Evolutionary conservation across 1,284 basidiomycete species (phyloP), one percentile per base, ranked within the genome.

Genomic region (Pseudozyma thailandica): DNA sequence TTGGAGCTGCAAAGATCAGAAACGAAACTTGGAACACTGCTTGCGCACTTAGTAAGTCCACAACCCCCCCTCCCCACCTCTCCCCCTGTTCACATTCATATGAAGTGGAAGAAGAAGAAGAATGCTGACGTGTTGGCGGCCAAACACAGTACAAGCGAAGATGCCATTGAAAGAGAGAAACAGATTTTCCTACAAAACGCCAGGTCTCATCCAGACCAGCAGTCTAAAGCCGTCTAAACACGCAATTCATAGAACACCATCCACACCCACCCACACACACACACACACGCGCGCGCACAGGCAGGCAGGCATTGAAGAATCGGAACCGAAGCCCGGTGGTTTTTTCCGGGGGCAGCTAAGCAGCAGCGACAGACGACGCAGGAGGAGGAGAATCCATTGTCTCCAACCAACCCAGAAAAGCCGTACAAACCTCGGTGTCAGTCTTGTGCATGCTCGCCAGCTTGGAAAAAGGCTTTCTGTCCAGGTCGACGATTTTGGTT

Each of bases 401-500:
- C n/a, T 35, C 27, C 30, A 64, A 30, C 73, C 73, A 75, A 2
- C 13, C 18, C 2, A 43, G 20, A 27, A 75, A 72, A 2, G 44
- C 46, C 7, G 43, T 46, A 39, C 58, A 58, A n/a, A 75, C 56
- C 21, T 68, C 61, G 18, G 10, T 82, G 83, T 97, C 94, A 58
- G 93, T 84, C 68, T 87, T 84, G 61, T 87, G 87, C 91, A 93
- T 97, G 71, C 87, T 87, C 41, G 78, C 81, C 47, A 97, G 79
- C 77, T 90, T 87, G 28, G 84, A 81, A 75, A 91, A 85, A 42
- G 88, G 86, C 84, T 98, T 97, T 50, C 89, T 85, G 84, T 95
- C 94, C 43, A 95, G 85, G 82, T 97, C 94, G 72, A 97, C 64
- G 9, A 71, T 18, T 45, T 57, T 63, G 5, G 55, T 63, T 41